Evolutionary conservation across 2,329 filamentous ascomycete genomes (phyloP).

Genomic region (Lachnellula subtilissima): DNA sequence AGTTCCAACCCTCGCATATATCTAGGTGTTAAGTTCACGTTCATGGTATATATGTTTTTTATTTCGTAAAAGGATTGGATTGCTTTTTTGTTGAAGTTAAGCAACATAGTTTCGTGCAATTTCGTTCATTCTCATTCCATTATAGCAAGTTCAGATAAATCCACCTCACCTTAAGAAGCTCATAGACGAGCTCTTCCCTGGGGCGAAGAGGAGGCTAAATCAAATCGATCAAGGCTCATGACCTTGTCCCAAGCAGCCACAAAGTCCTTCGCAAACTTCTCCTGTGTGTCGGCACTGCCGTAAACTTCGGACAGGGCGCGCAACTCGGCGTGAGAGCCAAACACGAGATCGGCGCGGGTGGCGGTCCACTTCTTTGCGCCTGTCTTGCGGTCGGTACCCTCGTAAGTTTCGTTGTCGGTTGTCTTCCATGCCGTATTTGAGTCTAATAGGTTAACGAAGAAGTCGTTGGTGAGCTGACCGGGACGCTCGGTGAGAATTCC

Average conservation of each 20-base stretch:
- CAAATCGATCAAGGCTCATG: conserved; percentile 54
- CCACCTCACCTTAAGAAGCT: background rate
- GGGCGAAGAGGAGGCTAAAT: conserved; percentile 25
- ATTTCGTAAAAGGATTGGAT: too few relatives aligned
- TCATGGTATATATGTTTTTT: too few relatives aligned
- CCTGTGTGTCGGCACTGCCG: conserved; percentile 42
- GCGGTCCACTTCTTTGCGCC: conserved; percentile 53
- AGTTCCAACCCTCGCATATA: too few relatives aligned
- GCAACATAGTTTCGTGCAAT: too few relatives aligned
- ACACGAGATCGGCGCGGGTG: conserved; percentile 51
- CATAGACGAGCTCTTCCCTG: background rate
- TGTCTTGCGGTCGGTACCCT: conserved; percentile 50
- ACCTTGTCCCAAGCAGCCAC: conserved; percentile 55
- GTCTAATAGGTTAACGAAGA: conserved; percentile 57
- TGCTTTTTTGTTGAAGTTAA: too few relatives aligned
- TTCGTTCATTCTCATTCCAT: too few relatives aligned
- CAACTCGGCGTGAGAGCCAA: conserved; percentile 54
- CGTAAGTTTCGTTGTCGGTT: conserved; percentile 43
- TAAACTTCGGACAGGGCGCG: conserved; percentile 55
- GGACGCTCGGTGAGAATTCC: conserved; percentile 52
- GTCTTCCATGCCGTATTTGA: conserved; percentile 49
- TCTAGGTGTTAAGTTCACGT: too few relatives aligned
- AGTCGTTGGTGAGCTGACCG: conserved; percentile 54
- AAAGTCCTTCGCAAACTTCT: conserved; percentile 54
- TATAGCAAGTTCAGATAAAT: too few relatives aligned